phyloP scores from a whole-genome alignment of 1,284 basidiomycete species.

The Trichosporon asahii region DNA sequence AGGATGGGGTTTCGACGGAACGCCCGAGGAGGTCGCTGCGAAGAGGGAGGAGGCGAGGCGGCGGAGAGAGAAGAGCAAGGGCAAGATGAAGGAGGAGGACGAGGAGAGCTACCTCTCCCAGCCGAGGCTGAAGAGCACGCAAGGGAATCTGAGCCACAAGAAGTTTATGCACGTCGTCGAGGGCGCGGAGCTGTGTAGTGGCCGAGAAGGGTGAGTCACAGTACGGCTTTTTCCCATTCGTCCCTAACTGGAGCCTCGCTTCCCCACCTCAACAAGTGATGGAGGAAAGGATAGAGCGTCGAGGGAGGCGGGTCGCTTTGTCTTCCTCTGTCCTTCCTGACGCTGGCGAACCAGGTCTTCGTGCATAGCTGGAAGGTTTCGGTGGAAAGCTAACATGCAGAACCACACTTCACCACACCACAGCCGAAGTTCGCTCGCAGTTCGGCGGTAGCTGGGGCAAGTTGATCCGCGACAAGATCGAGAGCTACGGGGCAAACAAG shows the following conservation, averaged over 20 bases:
- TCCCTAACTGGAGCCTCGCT: too few species aligned
- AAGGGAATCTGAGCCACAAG: slow-evolving; percentile 50
- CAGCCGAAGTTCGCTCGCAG: slow-evolving; percentile 47
- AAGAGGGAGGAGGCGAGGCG: background rate
- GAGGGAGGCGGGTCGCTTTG: too few species aligned
- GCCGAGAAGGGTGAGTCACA: slow-evolving; percentile 41
- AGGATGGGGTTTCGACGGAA: slow-evolving; percentile 28
- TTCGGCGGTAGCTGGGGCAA: slow-evolving; percentile 47
- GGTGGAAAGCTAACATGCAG: slow-evolving; percentile 23
- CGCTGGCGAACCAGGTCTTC: too few species aligned
- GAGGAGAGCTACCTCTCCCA: slow-evolving; percentile 26
- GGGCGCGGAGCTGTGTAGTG: slow-evolving; percentile 44
- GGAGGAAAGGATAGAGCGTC: too few species aligned
- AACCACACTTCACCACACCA: slow-evolving; percentile 46
- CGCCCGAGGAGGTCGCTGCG: background rate
- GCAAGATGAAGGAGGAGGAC: background rate
- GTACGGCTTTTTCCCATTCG: too few species aligned
- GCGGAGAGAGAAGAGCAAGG: background rate
- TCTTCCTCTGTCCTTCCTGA: too few species aligned
- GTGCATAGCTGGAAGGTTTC: too few species aligned
- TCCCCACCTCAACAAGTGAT: too few species aligned
- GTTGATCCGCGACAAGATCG: slow-evolving; percentile 46
- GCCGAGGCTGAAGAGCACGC: slow-evolving; percentile 39
- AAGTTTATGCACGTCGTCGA: slow-evolving; percentile 53
- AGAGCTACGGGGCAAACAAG: slow-evolving; percentile 48